Conservation (phyloP, 345 rosid genomes). For the Excoecaria cochinchinensis region DNA sequence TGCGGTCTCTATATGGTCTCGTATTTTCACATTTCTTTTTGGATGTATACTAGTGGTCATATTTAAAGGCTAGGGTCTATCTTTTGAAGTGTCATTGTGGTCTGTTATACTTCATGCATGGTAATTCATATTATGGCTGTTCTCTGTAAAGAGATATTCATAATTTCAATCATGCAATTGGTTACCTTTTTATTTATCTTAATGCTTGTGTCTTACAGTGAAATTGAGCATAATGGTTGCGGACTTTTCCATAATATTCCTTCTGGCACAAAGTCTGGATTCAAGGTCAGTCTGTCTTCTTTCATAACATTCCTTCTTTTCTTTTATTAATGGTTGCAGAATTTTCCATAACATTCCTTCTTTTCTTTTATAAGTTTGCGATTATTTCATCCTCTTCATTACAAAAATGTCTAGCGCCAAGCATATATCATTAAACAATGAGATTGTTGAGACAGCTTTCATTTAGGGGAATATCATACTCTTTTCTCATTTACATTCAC, state of each 20-base stretch:
- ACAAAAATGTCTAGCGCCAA: too few relatives aligned
- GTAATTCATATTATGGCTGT: neutral
- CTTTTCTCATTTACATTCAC: neutral
- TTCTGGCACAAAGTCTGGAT: conserved; percentile 75
- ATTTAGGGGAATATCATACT: neutral
- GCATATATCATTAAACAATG: too few relatives aligned
- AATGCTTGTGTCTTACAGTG: conserved; percentile 45
- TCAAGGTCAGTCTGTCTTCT: conserved; percentile 55
- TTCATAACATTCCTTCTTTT: neutral
- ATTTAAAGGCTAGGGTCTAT: neutral
- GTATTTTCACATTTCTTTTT: neutral
- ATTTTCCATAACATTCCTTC: too few relatives aligned
- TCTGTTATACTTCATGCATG: neutral
- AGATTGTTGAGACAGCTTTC: neutral
- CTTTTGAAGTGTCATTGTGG: neutral
- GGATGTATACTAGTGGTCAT: neutral
- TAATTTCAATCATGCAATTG: conserved; percentile 5
- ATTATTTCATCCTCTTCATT: too few relatives aligned
- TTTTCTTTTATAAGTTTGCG: too few relatives aligned
- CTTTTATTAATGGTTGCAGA: too few relatives aligned
- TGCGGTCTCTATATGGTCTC: conserved; percentile 3
- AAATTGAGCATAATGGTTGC: conserved; percentile 78
- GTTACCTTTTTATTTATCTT: conserved; percentile 2
- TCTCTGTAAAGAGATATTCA: neutral
- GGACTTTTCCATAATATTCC: conserved; percentile 69